Conservation (phyloP, 352 stramenopile genomes). For the Pythium monospermum region DNA sequence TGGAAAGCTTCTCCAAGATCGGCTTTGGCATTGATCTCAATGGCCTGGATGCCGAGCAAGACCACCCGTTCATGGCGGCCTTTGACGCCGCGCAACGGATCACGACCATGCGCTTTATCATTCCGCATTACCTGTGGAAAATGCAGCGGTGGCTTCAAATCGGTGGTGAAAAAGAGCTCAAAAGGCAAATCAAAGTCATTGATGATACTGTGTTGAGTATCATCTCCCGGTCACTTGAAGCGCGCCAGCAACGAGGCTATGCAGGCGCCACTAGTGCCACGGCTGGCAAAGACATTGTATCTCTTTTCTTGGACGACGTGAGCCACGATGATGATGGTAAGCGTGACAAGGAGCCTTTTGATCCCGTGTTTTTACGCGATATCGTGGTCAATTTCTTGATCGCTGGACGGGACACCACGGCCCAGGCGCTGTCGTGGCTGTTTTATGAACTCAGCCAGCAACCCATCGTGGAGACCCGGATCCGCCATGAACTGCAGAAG, state of each 20-base stretch:
- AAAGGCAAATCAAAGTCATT: slow-evolving; percentile 16
- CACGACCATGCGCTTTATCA: slow-evolving; percentile 9
- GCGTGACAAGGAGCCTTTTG: slow-evolving; percentile 4
- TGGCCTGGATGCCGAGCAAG: slow-evolving; percentile 2
- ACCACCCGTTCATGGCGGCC: slow-evolving; percentile 20
- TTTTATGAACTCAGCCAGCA: slow-evolving; percentile 40
- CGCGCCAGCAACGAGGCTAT: neutral
- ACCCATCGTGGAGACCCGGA: slow-evolving; percentile 23
- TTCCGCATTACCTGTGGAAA: slow-evolving; percentile 46
- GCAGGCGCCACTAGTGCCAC: neutral
- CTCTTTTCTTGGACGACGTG: slow-evolving; percentile 18
- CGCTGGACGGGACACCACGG: slow-evolving; percentile 47
- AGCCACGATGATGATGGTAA: slow-evolving; percentile 12
- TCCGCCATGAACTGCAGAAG: slow-evolving; percentile 17
- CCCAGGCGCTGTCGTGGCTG: slow-evolving; percentile 41
- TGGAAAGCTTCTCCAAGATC: slow-evolving; percentile 27
- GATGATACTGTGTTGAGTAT: slow-evolving; percentile 31
- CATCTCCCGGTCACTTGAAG: slow-evolving; percentile 28
- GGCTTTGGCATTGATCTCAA: slow-evolving; percentile 22
- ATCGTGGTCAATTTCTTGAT: slow-evolving; percentile 57
- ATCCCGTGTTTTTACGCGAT: slow-evolving; percentile 32
- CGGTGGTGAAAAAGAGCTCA: slow-evolving; percentile 10
- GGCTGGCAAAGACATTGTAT: slow-evolving; percentile 11
- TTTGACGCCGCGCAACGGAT: slow-evolving; percentile 17
- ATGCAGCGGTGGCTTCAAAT: slow-evolving; percentile 12